These are phyloP conservation scores for Ceratorhiza oryzae-sativae DNA, from an alignment of 1,284 basidiomycete species.

Conservation along the genomic window DNA sequence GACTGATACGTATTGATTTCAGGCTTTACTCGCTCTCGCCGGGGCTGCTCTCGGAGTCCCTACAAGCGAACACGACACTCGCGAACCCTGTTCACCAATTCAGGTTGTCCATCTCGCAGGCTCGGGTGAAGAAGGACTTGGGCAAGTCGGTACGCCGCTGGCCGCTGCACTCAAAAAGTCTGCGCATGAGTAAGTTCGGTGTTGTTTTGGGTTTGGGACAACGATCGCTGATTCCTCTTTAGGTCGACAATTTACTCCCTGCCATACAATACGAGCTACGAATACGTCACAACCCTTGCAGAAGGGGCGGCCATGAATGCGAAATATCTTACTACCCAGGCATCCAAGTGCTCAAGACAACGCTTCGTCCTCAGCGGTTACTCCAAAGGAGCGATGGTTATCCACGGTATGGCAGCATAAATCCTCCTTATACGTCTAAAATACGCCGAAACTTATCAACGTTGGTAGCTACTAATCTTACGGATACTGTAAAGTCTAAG, in stretches of 20 bases:
- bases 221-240: neutral
- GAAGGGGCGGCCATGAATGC: neutral
- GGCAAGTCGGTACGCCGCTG: constrained; percentile 8
- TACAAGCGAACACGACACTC: neutral
- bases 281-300: constrained; percentile 9
- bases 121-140: constrained; percentile 6
- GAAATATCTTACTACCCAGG: neutral
- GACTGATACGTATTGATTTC: neutral
- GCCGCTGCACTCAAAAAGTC: neutral
- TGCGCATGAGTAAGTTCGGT: neutral
- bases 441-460: too few species aligned
- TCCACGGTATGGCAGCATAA: constrained; percentile 15
- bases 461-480: neutral
- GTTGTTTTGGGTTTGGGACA: too few species aligned
- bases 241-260: constrained; percentile 12
- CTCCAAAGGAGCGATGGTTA: constrained; percentile 7
- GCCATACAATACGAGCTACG: constrained; percentile 8
- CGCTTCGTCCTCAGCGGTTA: constrained; percentile 10
- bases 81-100: constrained; percentile 11
- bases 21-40: neutral
- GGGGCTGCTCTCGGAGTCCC: neutral
- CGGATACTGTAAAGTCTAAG: neutral
- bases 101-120: constrained; percentile 20
- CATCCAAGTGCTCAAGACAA: neutral
- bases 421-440: too few species aligned